Evolutionary conservation across 768 basidiomycete species (phyloP), one percentile per base, ranked within the genome.

Genomic region (Pisolithus microcarpus): DNA sequence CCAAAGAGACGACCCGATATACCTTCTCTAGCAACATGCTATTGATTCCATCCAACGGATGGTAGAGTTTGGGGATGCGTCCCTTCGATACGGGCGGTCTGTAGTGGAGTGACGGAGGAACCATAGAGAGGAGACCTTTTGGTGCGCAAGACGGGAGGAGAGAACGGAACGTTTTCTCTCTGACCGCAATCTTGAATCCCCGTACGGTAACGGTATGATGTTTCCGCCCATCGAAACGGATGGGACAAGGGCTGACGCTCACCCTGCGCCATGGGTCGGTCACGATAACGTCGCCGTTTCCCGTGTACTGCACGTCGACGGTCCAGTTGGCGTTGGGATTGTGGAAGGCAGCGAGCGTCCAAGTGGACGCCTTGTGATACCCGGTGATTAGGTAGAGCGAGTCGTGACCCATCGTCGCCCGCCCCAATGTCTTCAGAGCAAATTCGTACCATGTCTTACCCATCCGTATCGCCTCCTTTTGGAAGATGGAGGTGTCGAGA

Each of bases 351-450:
- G 57, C 65, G 13, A 64, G 56, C 3, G 60, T 56, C 61, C 64
- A 67, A 2, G 61, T 54, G 5, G 52, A 46, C 4, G 61, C 45
- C 42, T 67, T 65, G 36, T 63, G 57, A 39, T 50, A 59, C 1
- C 62, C 67, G 9, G 62, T 67, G 21, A 67, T 55, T 21, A 66
- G 42, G 38, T 66, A 67, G 18, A 65, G 53, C 4, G 59, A 50
- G 9, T 49, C 48, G 7, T 26, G 13, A 19, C 15, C 34, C 7
- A 48, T 50, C 21, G 23, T 24, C 21, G 23, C 8, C 16, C 51
- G 31, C 43, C 44, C 19, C 36, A 53, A 36, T 54, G 54, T 6
- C 15, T 6, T 10, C 7, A 39, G 18, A n/a, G 52, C 59, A 24
- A 57, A 58, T n/a, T 51, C 38, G 38, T 63, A 70, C 67, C 67